Conservation (phyloP, 169 alveolate genomes). For the Cryptosporidium tyzzeri region DNA sequence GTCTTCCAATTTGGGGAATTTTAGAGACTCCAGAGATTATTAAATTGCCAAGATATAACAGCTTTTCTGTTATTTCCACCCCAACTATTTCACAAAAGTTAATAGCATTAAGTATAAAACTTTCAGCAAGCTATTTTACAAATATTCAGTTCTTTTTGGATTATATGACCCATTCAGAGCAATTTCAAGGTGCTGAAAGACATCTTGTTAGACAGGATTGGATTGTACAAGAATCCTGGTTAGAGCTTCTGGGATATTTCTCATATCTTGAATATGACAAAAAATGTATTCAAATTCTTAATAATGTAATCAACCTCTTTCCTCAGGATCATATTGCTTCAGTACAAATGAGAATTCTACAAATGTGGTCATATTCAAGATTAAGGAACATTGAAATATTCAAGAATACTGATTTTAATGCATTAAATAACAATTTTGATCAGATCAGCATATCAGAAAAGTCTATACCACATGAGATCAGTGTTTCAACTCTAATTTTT, state of each 20-base stretch:
- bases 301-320: slow-evolving; percentile 28
- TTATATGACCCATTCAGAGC: slow-evolving; percentile 42
- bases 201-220: slow-evolving; percentile 69
- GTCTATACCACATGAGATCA: slow-evolving; percentile 60
- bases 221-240: slow-evolving; percentile 70
- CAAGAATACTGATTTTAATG: not conserved
- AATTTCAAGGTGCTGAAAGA: slow-evolving; percentile 69
- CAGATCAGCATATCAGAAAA: slow-evolving; percentile 20
- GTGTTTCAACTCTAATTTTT: slow-evolving; percentile 51
- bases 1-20: slow-evolving; percentile 72
- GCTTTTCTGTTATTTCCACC: slow-evolving; percentile 68
- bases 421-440: not conserved
- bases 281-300: slow-evolving; percentile 1
- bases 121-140: slow-evolving; percentile 59
- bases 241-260: slow-evolving; percentile 57
- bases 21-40: slow-evolving; percentile 62
- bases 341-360: slow-evolving; percentile 41
- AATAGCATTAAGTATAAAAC: slow-evolving; percentile 62
- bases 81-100: slow-evolving; percentile 73
- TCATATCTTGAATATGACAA: slow-evolving; percentile 34
- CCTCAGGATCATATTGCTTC: slow-evolving; percentile 68
- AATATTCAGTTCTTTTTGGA: slow-evolving; percentile 56
- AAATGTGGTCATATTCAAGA: slow-evolving; percentile 72
- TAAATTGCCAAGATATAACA: slow-evolving; percentile 65
- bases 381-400: slow-evolving; percentile 28